Evolutionary conservation across 2,329 filamentous ascomycete genomes (phyloP), one percentile per base, ranked within the genome.

Genomic region (Blumeria graminis): DNA sequence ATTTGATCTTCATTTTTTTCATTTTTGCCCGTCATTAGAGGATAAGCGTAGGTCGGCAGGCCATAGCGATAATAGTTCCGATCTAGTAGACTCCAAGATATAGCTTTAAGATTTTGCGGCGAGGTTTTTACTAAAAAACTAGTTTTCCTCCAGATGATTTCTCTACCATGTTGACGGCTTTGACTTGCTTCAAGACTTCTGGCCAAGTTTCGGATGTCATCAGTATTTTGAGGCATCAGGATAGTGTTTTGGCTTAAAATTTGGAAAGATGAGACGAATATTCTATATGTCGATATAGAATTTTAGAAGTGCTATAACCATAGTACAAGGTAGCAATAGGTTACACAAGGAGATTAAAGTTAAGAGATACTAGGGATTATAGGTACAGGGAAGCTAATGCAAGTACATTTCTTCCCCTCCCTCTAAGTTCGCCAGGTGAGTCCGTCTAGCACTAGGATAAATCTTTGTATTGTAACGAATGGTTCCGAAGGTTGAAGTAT

Each of bases 41-140:
- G 92, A 56, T 92, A 81, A 6, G 92, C 89, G 67, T 95, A 94
- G 1, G 87, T 94, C 6, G 92, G 92, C 10, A 98, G 76, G 62
- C 87, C 77, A 14, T 71, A 71, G 62, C 82, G 83, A 72, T 96
- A 96, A 76, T 96, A 98, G 64, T 96, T 90, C 83, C 84, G 94
- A 62, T 98, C 92, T 63, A 84, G 81, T 69, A 96, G 83, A 62
- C 84, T 82, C 92, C 92, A 98, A 5, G 90, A 95, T 66, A 92
- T 80, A 57, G 96, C 86, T 6, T 71, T 72, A 61, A 86, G 77
- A 32, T 77, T 73, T 57, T 80, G 73, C 22, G 76, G 73, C 6
- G 81, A 86, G 14, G 71, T 70, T 45, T 72, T 69, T 18, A 96
- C 77, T 1, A 73, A 63, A 66, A 86, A 98, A 3, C 77, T 84